Percentiles rank a stretch among this genome's conserved stretches.
Conservation (phyloP, 441 rosid species). For the Daphne laureola region DNA sequence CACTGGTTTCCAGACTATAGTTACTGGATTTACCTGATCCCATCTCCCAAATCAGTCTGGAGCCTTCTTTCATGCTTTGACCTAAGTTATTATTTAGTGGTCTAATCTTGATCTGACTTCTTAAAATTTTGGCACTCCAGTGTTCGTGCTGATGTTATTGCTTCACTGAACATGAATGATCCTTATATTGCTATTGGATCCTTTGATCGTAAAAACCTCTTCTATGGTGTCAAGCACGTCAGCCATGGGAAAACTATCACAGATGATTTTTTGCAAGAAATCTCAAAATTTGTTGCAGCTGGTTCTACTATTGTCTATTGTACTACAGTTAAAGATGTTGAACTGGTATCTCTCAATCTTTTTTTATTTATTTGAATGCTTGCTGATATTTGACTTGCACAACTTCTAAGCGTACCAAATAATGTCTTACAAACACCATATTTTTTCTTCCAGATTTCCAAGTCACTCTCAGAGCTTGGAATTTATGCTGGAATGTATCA, state of each 20-base stretch:
- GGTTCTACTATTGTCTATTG: slow-evolving; percentile 42
- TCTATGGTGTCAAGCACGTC: slow-evolving; percentile 39
- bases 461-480: slow-evolving; percentile 28
- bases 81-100: too few relatives aligned
- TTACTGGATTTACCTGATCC: too few relatives aligned
- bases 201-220: slow-evolving; percentile 45
- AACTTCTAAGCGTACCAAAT: neutral
- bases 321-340: slow-evolving; percentile 38
- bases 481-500: slow-evolving; percentile 40
- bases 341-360: slow-evolving; percentile 23
- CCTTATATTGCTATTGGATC: slow-evolving; percentile 42
- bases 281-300: slow-evolving; percentile 23
- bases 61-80: too few relatives aligned
- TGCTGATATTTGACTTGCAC: slow-evolving; percentile 2
- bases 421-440: neutral
- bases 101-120: neutral
- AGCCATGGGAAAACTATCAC: slow-evolving; percentile 23
- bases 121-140: slow-evolving; percentile 15
- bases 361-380: neutral
- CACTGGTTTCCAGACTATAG: too few relatives aligned
- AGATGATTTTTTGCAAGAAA: slow-evolving; percentile 37
- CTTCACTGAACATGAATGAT: slow-evolving; percentile 35
- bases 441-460: slow-evolving; percentile 24
- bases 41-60: too few relatives aligned
- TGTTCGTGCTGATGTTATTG: slow-evolving; percentile 34